Evolutionary conservation across 495 filamentous ascomycete genomes (phyloP).

Genomic region (Penicillium argentinense): DNA sequence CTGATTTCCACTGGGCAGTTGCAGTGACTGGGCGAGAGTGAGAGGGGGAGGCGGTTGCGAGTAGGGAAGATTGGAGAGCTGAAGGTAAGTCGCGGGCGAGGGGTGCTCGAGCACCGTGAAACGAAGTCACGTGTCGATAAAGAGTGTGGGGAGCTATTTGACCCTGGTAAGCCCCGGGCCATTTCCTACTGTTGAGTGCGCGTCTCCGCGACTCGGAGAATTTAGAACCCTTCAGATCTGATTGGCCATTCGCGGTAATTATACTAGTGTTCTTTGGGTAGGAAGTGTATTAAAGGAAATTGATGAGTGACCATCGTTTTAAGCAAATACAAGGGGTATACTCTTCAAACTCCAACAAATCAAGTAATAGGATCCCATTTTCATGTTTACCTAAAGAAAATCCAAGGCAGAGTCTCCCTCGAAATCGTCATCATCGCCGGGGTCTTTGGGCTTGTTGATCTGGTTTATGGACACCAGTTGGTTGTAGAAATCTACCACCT

Average conservation of each 20-base stretch:
- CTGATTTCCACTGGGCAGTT: not conserved
- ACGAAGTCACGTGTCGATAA: not conserved
- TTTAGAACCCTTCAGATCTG: too few species aligned
- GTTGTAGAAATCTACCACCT: conserved; percentile 80
- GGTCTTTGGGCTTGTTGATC: conserved; percentile 24
- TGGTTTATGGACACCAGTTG: conserved; percentile 61
- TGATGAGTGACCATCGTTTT: too few species aligned
- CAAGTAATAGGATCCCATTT: too few species aligned
- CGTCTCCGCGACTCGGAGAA: too few species aligned
- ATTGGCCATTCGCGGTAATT: too few species aligned
- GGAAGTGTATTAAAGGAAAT: too few species aligned
- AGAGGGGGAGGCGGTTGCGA: conserved; percentile 5
- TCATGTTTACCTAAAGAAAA: conserved; percentile 1
- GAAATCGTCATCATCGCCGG: conserved; percentile 24
- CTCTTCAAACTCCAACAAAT: not conserved
- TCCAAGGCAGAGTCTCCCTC: conserved; percentile 32
- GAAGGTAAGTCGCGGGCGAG: not conserved
- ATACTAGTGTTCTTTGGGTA: too few species aligned
- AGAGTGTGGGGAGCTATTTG: not conserved
- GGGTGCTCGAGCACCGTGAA: not conserved
- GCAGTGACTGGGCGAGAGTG: conserved; percentile 9
- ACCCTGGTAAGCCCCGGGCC: too few species aligned
- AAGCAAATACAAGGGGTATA: too few species aligned
- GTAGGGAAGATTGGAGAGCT: not conserved
- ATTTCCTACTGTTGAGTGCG: too few species aligned